Evolutionary conservation across 345 rosid species (phyloP), one percentile per base, ranked within the genome.

Genomic region (Toxicodendron radicans): DNA sequence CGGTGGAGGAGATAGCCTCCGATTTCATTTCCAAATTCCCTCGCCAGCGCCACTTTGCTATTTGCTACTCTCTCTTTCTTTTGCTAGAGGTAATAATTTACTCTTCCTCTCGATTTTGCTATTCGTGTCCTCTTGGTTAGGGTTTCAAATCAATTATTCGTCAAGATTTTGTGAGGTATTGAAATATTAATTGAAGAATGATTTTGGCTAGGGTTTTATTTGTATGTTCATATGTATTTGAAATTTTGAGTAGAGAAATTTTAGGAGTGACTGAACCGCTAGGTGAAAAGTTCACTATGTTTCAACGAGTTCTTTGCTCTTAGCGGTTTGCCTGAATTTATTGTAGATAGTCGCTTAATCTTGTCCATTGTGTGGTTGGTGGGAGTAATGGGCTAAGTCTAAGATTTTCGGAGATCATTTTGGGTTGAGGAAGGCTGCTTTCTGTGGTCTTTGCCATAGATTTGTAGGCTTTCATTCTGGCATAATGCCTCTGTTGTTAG

Each of bases 21-120:
- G 92, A 91, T 74, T 90, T 89, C 85, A 78, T 66, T 80, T 82
- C 93, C 58, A 80, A 77, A 16, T 76, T 94, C 83, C 41, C 78
- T 56, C 82, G 68, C 68, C 38, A 77, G 58, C 89, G 85, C 65
- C 62, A 73, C 66, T 80, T 90, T 80, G 45, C 68, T 63, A 77
- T 82, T 81, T 94, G 95, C 87, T 74, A 58, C 64, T 86, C 94
- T 73, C 94, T 89, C 59, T 79, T 64, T 0, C 75, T 87, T 41
- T 74, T 91, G 70, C 71, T 93, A 65, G 83, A 91, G 97, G 98
- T 78, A 76, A 73, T n/a, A n/a, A n/a, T n/a, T 14, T 59, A 7
- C 23, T 1, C 32, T 41, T 45, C 0, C 24, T 51, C 62, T 49
- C 17, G 23, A 41, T 13, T 41, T 64, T 35, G 38, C 38, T 60